phyloP scores from a whole-genome alignment of 2,329 filamentous ascomycete genomes.

The Cryphonectria nitschkei region DNA sequence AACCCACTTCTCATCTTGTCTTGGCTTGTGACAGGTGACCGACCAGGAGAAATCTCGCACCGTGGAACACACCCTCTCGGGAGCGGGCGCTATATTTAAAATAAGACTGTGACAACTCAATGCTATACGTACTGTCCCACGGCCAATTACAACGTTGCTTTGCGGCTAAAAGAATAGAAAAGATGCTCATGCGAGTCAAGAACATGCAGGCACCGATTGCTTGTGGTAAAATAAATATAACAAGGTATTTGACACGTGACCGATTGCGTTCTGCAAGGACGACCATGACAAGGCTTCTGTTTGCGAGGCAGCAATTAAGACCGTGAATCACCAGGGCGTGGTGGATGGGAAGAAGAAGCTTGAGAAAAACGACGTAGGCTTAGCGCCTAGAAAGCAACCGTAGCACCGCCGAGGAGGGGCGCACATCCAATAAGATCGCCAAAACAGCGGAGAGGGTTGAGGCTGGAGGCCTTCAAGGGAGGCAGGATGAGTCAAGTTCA shows the following conservation, averaged over 20 bases:
- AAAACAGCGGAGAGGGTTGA: background rate
- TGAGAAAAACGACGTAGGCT: background rate
- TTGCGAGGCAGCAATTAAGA: background rate
- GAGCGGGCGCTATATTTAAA: background rate
- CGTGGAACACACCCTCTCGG: background rate
- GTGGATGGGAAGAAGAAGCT: background rate
- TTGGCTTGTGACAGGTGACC: slow-evolving; percentile 15
- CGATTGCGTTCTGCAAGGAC: background rate
- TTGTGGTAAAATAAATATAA: background rate
- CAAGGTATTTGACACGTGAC: background rate
- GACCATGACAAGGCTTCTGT: background rate
- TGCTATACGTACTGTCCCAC: background rate
- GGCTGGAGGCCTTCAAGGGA: slow-evolving; percentile 7
- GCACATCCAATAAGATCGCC: slow-evolving; percentile 1
- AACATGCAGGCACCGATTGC: background rate
- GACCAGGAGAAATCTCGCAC: background rate
- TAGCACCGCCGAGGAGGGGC: background rate
- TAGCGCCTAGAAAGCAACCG: background rate
- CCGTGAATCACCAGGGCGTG: background rate
- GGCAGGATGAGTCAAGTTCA: slow-evolving; percentile 15
- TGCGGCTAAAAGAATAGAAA: background rate
- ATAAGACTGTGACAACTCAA: background rate
- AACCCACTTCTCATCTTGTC: slow-evolving; percentile 1
- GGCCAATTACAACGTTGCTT: background rate
- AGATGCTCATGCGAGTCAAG: slow-evolving; percentile 1